Percentiles rank a stretch among this genome's conserved stretches.
These are phyloP conservation scores for Cyberlindnera mycetangii DNA, from an alignment of 805 yeast genomes.

Conservation along the genomic window DNA sequence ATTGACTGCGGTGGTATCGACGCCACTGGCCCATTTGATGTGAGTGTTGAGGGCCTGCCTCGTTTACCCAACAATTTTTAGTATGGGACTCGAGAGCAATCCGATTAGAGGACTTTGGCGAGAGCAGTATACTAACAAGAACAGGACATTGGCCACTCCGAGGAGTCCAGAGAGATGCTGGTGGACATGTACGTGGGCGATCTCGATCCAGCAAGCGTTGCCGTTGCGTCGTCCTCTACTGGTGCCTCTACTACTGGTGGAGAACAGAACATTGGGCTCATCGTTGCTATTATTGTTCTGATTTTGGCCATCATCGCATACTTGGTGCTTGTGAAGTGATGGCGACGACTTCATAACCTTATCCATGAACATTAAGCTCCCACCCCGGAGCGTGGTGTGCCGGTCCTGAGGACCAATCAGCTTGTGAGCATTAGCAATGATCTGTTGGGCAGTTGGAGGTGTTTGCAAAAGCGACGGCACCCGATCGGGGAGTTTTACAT, in stretches of 20 bases:
- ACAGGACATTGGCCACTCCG: constrained; percentile 94
- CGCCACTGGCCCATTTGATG: constrained; percentile 75
- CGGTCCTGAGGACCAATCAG: constrained; percentile 12
- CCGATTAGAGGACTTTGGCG: no score
- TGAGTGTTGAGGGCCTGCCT: constrained; percentile 30
- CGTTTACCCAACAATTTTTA: constrained; percentile 15
- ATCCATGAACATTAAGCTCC: background rate
- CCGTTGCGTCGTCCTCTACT: constrained; percentile 17
- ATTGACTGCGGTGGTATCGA: constrained; percentile 81
- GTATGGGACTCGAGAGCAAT: no score
- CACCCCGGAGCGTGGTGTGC: no score
- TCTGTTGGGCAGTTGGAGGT: no score
- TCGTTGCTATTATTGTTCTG: constrained; percentile 22
- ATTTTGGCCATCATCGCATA: constrained; percentile 24
- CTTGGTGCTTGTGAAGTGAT: constrained; percentile 12
- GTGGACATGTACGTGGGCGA: constrained; percentile 70
- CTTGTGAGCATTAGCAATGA: constrained; percentile 14
- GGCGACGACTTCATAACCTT: no score
- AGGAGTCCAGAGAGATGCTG: constrained; percentile 84
- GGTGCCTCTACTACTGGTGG: constrained; percentile 27
- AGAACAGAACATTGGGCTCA: constrained; percentile 25
- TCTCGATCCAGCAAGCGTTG: constrained; percentile 58
- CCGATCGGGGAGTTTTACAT: no score
- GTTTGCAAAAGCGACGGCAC: no score
- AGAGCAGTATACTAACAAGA: background rate